Base-by-base conservation (phyloP, 768 basidiomycete species). In the Pisolithus orientalis region DNA sequence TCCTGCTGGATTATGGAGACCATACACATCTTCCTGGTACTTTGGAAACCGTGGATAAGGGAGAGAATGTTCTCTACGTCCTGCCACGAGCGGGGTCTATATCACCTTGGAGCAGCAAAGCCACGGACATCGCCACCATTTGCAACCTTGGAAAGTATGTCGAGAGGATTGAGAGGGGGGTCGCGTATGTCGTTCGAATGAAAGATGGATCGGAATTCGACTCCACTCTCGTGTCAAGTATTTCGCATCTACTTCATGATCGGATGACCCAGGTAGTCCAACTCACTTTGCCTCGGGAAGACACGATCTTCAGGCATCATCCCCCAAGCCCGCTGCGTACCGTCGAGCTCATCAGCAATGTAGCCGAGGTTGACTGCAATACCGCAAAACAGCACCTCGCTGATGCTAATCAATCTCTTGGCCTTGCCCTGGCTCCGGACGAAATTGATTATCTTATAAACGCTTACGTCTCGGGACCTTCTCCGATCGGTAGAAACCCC, bases 51-150 rank as follows among this genome's bases (percentile, higher is more conserved):
- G 60, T 73, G 47, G 62, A 63, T 16, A 63, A 64, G 9, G 57
- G 56, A 40, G 53, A 59, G 27, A 79, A 80, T 46, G 71, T 84
- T 10, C 70, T 83, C 39, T 95, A 83, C 65, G 83, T 96, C 39
- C 72, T 88, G 6, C 94, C 94, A 10, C 74, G 94, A 53, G 77
- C 83, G 7, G 94, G 95, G 4, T 94, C 94, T 4, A 87, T 98
- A 61, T 97, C 95, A 4, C 94, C 96, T 2, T 99, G 96, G 96
- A 97, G 95, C 5, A 95, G 90, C 70, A 99, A 99, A 71, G 95
- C 96, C 2, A 97, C 95, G 0, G 94, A 99, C 65, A 98, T 99
- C 51, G 80, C 94, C 21, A 72, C 72, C 8, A 81, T 97, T 49
- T 99, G 96, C 72, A 86, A 85, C 49, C 83, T 99, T 2, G 81